Evolutionary conservation across 1,284 basidiomycete genomes (phyloP), one percentile per base, ranked within the genome.

Genomic region (Ceratobasidium sp.): DNA sequence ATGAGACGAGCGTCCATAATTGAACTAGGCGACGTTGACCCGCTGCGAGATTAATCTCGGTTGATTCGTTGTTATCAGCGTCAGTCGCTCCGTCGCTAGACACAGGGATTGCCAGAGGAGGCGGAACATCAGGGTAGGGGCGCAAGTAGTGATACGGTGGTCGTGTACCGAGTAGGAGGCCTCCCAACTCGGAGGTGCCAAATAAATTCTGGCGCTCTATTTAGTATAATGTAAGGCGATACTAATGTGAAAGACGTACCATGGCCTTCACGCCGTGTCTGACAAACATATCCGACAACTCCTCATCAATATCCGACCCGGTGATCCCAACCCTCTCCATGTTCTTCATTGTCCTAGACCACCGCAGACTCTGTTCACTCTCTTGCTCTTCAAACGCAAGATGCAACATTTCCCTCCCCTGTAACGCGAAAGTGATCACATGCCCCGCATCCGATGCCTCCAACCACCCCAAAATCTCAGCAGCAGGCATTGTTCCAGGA

Each of bases 111-210:
- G 41, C 63, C 47, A 65, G 63, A 3, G 54, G 66, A 24, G 44
- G 47, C 8, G 66, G 41, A 11, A 47, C 24, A 44, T 57, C 54
- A 1, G 53, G 54, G 24, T 57, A 71, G 5, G 66, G 66, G 14
- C 54, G 54, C 5, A 71, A 41, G 41, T 45, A 44, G 8, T 53
- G 56, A n/a, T 57, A 71, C 8, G 66, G 66, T 14, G 66, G n/a
- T 2, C 31, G 54, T 7, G 53, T 44, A 14, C 41, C 33, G 0
- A 6, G 2, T 27, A 71, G 31, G 9, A 71, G 17, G 2, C 66
- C 15, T 11, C 54, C 66, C 1, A 71, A 24, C 22, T 71, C 66
- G 7, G 66, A 48, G 24, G 57, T 71, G 19, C 66, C 66, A 22
- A 57, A 19, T 24, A 17, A 57, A 27, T 71, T 59, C 66, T 71